Conservation (phyloP, 2,329 filamentous ascomycete genomes). For the Chaetomium globosum region DNA sequence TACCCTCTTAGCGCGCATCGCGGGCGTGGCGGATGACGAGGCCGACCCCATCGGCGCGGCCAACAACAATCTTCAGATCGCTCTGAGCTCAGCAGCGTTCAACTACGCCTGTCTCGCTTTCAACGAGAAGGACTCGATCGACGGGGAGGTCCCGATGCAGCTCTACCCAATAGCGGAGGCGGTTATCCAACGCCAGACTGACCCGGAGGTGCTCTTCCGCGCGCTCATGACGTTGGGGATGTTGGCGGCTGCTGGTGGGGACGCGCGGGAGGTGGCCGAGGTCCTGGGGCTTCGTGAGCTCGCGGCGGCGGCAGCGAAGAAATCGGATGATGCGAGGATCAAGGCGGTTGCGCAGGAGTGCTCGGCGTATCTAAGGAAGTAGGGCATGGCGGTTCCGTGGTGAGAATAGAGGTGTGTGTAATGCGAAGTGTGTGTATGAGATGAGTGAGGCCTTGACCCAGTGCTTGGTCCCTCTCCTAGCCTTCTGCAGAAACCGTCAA, state of each 20-base stretch:
- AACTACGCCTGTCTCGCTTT: conserved; percentile 79
- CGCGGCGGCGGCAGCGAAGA: conserved; percentile 50
- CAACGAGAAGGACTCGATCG: conserved; percentile 49
- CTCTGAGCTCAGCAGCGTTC: conserved; percentile 77
- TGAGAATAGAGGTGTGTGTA: neutral
- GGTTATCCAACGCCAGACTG: conserved; percentile 67
- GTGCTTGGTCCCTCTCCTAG: neutral
- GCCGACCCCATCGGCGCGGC: conserved; percentile 51
- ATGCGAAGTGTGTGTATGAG: neutral
- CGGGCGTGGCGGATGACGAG: conserved; percentile 54
- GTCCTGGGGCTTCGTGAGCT: conserved; percentile 48
- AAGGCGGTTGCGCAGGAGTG: conserved; percentile 53
- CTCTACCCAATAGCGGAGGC: conserved; percentile 58
- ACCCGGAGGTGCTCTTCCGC: conserved; percentile 82
- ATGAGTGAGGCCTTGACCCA: neutral
- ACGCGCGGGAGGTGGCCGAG: conserved; percentile 48
- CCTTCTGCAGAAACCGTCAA: neutral
- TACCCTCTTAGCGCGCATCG: conserved; percentile 63
- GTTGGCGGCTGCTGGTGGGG: conserved; percentile 61
- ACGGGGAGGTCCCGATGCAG: conserved; percentile 50
- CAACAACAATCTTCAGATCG: conserved; percentile 82
- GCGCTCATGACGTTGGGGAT: conserved; percentile 83
- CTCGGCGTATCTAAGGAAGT: conserved; percentile 34
- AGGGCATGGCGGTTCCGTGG: neutral
- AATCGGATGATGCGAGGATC: conserved; percentile 51